Conservation (phyloP, 2,329 filamentous ascomycete genomes). For the Bisporella sp. region DNA sequence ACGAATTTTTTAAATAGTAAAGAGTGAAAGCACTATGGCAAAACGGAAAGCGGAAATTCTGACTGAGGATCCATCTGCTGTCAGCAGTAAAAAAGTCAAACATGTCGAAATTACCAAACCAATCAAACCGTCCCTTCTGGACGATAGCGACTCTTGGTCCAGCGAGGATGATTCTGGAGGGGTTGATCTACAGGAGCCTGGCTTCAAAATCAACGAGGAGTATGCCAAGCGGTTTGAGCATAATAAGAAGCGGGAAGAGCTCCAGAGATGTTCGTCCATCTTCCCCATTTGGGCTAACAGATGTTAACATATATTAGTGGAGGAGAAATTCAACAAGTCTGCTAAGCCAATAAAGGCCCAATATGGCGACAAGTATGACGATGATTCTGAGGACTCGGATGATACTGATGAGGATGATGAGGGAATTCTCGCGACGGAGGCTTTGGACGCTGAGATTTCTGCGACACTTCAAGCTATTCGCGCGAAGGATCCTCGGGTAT, state of each 20-base stretch:
- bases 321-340: slow-evolving; percentile 68
- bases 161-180: slow-evolving; percentile 26
- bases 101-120: slow-evolving; percentile 8
- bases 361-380: slow-evolving; percentile 37
- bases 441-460: slow-evolving; percentile 79
- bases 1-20: too few relatives aligned
- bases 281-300: slow-evolving; percentile 3
- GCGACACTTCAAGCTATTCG: slow-evolving; percentile 83
- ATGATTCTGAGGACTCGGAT: slow-evolving; percentile 58
- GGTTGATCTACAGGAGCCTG: slow-evolving; percentile 29
- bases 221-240: slow-evolving; percentile 87
- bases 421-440: slow-evolving; percentile 77
- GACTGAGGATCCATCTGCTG: slow-evolving; percentile 9
- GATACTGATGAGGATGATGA: slow-evolving; percentile 87
- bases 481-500: slow-evolving; percentile 85
- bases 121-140: slow-evolving; percentile 33
- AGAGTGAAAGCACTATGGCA: slow-evolving; percentile 17
- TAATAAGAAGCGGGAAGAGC: slow-evolving; percentile 94
- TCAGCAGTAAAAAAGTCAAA: slow-evolving; percentile 24
- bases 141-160: slow-evolving; percentile 37
- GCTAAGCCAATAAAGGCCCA: slow-evolving; percentile 33
- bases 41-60: slow-evolving; percentile 28
- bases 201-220: slow-evolving; percentile 81
- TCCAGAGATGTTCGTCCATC: slow-evolving; percentile 52
- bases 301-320: slow-evolving; percentile 48